Conservation (phyloP, 106 monocot species). For the Ottelia alismoides region DNA sequence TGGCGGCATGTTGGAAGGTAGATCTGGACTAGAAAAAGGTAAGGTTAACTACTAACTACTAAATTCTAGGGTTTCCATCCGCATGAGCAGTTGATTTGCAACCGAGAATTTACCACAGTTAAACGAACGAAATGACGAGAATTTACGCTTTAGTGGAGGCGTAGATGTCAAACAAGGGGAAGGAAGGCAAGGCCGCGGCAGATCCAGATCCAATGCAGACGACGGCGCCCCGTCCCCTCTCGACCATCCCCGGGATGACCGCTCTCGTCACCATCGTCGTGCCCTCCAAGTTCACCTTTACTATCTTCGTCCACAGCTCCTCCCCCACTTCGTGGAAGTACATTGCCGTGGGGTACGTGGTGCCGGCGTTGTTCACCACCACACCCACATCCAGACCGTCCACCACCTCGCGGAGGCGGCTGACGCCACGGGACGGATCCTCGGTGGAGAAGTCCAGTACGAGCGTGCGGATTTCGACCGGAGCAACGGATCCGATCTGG, state of each 20-base stretch:
- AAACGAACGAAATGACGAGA: too few relatives aligned
- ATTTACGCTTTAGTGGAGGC: conserved; percentile 7
- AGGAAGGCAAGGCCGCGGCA: not conserved
- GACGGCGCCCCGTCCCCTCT: conserved; percentile 4
- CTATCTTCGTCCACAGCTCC: not conserved
- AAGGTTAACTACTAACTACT: too few relatives aligned
- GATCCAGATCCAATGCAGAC: conserved; percentile 6
- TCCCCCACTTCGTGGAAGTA: conserved; percentile 5
- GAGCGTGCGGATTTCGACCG: not conserved
- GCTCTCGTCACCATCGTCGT: conserved; percentile 3
- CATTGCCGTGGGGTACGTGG: not conserved
- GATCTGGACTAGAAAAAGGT: too few relatives aligned
- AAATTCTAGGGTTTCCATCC: too few relatives aligned
- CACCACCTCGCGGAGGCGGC: not conserved
- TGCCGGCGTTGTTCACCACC: conserved; percentile 10
- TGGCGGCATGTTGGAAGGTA: too few relatives aligned
- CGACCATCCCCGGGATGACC: conserved; percentile 2
- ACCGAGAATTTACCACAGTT: too few relatives aligned
- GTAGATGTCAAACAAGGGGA: conserved; percentile 2
- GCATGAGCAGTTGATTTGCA: too few relatives aligned
- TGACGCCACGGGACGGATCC: not conserved
- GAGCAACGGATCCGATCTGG: not conserved
- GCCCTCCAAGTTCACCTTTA: conserved; percentile 6
- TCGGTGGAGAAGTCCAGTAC: conserved; percentile 1
- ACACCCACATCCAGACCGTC: conserved; percentile 1